Percentiles rank a stretch among this genome's conserved stretches.
These are phyloP conservation scores for Cladorrhinum sp. DNA, from an alignment of 2,329 filamentous ascomycete species.

Conservation along the genomic window DNA sequence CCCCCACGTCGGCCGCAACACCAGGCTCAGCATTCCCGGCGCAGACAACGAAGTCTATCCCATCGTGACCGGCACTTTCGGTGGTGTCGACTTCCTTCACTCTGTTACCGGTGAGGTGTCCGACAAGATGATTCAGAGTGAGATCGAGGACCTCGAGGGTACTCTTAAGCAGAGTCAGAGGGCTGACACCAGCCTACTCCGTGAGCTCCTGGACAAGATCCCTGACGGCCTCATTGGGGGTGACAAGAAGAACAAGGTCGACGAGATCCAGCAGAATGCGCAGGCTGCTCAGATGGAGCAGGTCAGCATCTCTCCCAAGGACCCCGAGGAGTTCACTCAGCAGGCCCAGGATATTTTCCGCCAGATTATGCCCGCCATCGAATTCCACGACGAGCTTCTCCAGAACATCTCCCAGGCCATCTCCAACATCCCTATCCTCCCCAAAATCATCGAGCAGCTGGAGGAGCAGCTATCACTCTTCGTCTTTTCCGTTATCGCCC, in stretches of 20 bases:
- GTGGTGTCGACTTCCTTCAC: conserved; percentile 90
- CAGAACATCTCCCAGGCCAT: conserved; percentile 73
- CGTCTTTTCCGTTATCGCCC: conserved; percentile 87
- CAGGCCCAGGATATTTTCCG: conserved; percentile 70
- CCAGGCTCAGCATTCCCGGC: conserved; percentile 67
- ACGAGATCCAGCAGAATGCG: conserved; percentile 76
- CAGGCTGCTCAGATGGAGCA: conserved; percentile 72
- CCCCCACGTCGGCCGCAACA: conserved; percentile 77
- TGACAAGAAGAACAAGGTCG: conserved; percentile 71
- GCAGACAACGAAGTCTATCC: conserved; percentile 69
- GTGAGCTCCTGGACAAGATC: conserved; percentile 76
- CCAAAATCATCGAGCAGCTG: conserved; percentile 80
- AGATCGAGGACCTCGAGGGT: conserved; percentile 85
- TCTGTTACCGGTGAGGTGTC: conserved; percentile 77
- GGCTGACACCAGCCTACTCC: conserved; percentile 69
- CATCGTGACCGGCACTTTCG: conserved; percentile 86
- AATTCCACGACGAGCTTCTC: conserved; percentile 89
- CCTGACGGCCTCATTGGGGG: conserved; percentile 76
- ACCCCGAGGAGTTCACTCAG: conserved; percentile 80
- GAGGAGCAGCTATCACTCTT: conserved; percentile 86
- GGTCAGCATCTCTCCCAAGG: conserved; percentile 68
- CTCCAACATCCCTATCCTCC: conserved; percentile 80
- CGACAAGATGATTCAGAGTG: conserved; percentile 87
- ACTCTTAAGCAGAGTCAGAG: conserved; percentile 65
- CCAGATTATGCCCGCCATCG: conserved; percentile 84